Conservation (phyloP, 2,329 filamentous ascomycete genomes). For the Emergomyces africanus region DNA sequence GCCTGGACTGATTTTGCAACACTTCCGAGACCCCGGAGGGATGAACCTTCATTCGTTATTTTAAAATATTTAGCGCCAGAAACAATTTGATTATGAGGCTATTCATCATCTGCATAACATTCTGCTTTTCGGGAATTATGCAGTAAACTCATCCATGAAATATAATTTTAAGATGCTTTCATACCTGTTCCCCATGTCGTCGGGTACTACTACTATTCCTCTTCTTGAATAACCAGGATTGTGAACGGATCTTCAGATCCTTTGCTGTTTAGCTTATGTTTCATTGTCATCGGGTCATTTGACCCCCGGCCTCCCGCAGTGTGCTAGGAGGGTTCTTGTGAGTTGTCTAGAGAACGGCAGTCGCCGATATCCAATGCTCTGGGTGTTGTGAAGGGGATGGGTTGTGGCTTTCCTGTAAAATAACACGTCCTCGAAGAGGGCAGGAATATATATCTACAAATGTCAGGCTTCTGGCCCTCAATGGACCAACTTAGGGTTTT, state of each 20-base stretch:
- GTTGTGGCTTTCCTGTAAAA: neutral
- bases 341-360: neutral
- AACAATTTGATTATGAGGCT: no score
- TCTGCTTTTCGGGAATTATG: neutral
- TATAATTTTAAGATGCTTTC: neutral
- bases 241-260: neutral
- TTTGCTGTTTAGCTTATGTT: neutral
- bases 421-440: neutral
- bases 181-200: neutral
- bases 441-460: neutral
- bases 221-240: neutral
- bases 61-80: no score
- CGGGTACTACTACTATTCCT: neutral
- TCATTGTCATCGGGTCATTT: neutral
- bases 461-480: neutral
- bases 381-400: neutral
- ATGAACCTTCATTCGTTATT: neutral
- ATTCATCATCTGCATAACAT: neutral
- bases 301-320: neutral
- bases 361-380: neutral
- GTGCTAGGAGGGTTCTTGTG: neutral
- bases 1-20: neutral
- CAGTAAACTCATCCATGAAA: neutral
- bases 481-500: neutral
- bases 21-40: no score